Conservation (phyloP, 2,329 filamentous ascomycete genomes). For the Aspergillus sojae region DNA sequence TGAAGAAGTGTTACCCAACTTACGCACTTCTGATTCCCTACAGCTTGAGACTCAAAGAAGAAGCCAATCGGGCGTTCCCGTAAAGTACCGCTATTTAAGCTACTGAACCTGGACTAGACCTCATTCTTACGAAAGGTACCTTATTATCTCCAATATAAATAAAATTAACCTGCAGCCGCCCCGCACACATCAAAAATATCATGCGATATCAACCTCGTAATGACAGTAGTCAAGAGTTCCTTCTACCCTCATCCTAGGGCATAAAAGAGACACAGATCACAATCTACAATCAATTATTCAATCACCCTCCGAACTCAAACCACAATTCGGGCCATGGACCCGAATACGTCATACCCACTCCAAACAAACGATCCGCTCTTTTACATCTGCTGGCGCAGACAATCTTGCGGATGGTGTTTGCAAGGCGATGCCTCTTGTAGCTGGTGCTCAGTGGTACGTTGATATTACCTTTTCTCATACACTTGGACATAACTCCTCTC, state of each 20-base stretch:
- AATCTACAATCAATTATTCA: neutral
- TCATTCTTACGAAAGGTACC: neutral
- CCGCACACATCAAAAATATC: neutral
- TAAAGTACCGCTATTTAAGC: neutral
- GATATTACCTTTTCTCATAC: neutral
- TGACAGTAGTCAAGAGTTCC: neutral
- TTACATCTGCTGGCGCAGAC: conserved; percentile 39
- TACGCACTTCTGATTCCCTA: neutral
- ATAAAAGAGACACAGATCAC: neutral
- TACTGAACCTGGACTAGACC: neutral
- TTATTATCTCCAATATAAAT: neutral
- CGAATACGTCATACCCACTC: conserved; percentile 3
- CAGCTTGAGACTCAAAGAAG: neutral
- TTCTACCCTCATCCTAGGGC: neutral
- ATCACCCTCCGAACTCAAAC: neutral
- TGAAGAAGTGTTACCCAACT: neutral
- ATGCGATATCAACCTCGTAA: neutral
- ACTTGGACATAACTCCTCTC: neutral
- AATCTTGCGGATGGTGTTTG: conserved; percentile 39
- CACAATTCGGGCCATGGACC: conserved; percentile 1
- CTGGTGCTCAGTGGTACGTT: conserved; percentile 43
- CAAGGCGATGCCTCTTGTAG: conserved; percentile 37
- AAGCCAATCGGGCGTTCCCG: neutral
- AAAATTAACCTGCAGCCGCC: neutral
- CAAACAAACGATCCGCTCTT: conserved; percentile 31